These are phyloP conservation scores for Epichloe aotearoae DNA, from an alignment of 2,329 filamentous ascomycete genomes.

Conservation along the genomic window DNA sequence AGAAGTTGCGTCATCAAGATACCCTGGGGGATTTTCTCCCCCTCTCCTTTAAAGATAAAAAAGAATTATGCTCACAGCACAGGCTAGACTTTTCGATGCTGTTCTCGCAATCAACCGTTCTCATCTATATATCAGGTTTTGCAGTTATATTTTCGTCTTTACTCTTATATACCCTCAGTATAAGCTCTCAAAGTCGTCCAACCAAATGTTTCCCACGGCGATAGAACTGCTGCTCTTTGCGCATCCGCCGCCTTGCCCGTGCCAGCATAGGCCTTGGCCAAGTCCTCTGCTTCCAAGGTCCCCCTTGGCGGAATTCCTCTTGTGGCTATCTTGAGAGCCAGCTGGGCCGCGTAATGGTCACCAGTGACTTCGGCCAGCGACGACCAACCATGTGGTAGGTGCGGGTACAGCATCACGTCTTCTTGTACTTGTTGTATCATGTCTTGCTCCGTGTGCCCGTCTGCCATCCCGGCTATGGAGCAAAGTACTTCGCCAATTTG, in stretches of 20 bases:
- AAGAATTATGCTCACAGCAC: too few species aligned
- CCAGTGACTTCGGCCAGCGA: conserved; percentile 51
- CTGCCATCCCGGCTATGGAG: conserved; percentile 52
- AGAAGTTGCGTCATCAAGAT: neutral
- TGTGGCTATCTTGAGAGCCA: conserved; percentile 69
- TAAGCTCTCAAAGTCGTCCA: conserved; percentile 44
- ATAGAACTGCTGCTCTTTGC: conserved; percentile 63
- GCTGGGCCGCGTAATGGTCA: conserved; percentile 47
- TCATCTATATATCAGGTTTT: neutral
- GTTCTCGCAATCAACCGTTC: too few species aligned
- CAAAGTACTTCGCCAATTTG: conserved; percentile 62
- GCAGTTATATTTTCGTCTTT: conserved; percentile 7
- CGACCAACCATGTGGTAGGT: conserved; percentile 69
- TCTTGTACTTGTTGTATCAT: conserved; percentile 53
- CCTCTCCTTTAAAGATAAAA: too few species aligned
- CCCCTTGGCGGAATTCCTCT: conserved; percentile 64
- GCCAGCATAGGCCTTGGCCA: conserved; percentile 62
- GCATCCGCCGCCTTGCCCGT: conserved; percentile 61
- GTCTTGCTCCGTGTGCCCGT: conserved; percentile 33
- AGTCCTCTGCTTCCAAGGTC: conserved; percentile 50
- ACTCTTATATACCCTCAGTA: conserved; percentile 12
- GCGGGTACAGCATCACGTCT: conserved; percentile 70
- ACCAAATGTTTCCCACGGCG: conserved; percentile 59
- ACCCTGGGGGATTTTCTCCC: too few species aligned
- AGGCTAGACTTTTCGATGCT: too few species aligned